Conservation (phyloP, 192 early-diverging fungal genomes). For the Backusella australiensis region DNA sequence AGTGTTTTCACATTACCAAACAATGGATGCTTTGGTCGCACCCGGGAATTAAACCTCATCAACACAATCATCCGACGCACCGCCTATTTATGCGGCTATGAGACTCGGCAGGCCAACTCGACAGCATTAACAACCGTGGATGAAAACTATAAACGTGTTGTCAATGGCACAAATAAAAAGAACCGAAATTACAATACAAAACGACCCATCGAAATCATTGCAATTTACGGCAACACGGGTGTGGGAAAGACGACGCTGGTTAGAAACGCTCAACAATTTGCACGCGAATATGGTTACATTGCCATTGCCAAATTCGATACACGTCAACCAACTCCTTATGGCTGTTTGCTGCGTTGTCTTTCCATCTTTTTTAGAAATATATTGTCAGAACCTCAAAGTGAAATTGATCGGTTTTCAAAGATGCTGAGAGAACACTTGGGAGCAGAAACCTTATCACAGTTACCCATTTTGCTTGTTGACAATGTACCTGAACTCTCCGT, state of each 20-base stretch:
- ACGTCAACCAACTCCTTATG: constrained; percentile 34
- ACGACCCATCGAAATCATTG: constrained; percentile 26
- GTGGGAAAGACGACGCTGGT: constrained; percentile 31
- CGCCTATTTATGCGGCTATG: constrained; percentile 12
- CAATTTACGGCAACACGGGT: constrained; percentile 28
- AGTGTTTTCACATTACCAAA: constrained; percentile 30
- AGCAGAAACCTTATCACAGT: neutral
- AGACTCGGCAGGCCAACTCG: neutral
- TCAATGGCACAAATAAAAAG: neutral
- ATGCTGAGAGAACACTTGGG: constrained; percentile 24
- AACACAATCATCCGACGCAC: constrained; percentile 22
- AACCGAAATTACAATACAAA: neutral
- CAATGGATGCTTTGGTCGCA: constrained; percentile 28
- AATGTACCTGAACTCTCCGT: constrained; percentile 27
- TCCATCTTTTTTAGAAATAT: constrained; percentile 27
- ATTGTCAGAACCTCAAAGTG: constrained; percentile 9
- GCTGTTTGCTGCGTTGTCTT: constrained; percentile 30
- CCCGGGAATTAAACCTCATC: constrained; percentile 20
- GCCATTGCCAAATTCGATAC: constrained; percentile 33
- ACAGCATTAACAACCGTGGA: neutral
- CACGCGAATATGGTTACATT: constrained; percentile 31
- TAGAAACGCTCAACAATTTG: constrained; percentile 19
- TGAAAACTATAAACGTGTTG: neutral
- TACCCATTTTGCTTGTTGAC: constrained; percentile 26
- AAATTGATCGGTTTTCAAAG: constrained; percentile 22